A percentile compares a stretch with the other conserved stretches of the same genome.
These are phyloP conservation scores for Ophiostoma angusticollis DNA, from an alignment of 2,329 filamentous ascomycete genomes.

Conservation along the genomic window DNA sequence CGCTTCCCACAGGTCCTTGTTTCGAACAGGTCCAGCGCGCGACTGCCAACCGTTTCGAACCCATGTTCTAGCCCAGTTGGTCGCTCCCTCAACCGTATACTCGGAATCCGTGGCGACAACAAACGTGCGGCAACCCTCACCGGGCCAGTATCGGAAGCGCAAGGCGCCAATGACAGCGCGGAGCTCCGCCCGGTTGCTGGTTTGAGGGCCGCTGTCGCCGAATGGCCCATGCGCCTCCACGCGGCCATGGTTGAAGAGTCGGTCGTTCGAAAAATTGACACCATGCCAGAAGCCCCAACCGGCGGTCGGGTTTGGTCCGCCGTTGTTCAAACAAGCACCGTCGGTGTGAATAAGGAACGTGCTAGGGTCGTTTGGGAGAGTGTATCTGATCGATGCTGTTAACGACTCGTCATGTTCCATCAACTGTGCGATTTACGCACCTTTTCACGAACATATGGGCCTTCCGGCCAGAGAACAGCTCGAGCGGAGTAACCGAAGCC, in stretches of 20 bases:
- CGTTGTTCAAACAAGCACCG: no score
- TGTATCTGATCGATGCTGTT: no score
- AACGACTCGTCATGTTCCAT: no score
- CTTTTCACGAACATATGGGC: slow-evolving; percentile 9
- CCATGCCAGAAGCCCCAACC: no score
- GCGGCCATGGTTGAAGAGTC: slow-evolving; percentile 15
- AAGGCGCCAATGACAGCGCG: slow-evolving; percentile 33
- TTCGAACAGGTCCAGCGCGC: slow-evolving; percentile 27
- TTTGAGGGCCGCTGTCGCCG: slow-evolving; percentile 21
- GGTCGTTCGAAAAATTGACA: no score
- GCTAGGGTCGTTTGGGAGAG: no score
- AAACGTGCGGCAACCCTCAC: slow-evolving; percentile 27
- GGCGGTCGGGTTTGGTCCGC: no score
- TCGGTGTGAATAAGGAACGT: no score
- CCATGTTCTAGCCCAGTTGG: slow-evolving; percentile 31
- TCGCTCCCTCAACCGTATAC: slow-evolving; percentile 35
- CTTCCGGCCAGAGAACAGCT: slow-evolving; percentile 17
- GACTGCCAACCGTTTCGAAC: slow-evolving; percentile 31
- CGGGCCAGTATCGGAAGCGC: slow-evolving; percentile 26
- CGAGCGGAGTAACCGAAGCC: slow-evolving; percentile 13
- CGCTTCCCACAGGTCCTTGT: slow-evolving; percentile 41
- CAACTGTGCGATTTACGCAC: no score
- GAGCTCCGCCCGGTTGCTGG: slow-evolving; percentile 34
- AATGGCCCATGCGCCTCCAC: slow-evolving; percentile 25
- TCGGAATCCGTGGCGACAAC: slow-evolving; percentile 35